Evolutionary conservation across 768 basidiomycete species (phyloP), one percentile per base, ranked within the genome.

Genomic region (Pleurotus salmoneostramineus): DNA sequence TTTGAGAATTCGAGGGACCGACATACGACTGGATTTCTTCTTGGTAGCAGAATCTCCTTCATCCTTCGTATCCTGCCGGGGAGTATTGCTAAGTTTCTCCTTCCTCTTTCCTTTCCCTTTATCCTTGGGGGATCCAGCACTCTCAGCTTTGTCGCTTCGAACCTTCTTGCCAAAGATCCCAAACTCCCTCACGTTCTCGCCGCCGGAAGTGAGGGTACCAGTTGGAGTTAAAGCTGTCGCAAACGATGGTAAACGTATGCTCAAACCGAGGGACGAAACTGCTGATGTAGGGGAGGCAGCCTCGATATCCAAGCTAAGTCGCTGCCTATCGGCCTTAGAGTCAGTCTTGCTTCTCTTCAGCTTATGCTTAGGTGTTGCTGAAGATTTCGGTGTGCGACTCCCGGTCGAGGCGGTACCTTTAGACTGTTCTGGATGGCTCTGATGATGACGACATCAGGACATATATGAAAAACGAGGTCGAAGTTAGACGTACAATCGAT

Each of bases 11-110:
- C 43, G 60, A 37, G 32, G 57, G 6, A 57, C 49, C 3, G n/a
- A 52, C 27, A 37, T 61, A 44, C 50, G 45, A 40, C 33, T 36
- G 46, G 69, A 65, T 45, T 59, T 56, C 52, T 61, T 68, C 17
- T 56, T 42, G 50, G 64, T 69, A 47, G 66, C 67, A 36, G 60
- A 61, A 69, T 62, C 50, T 63, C 66, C 7, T 67, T 65, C 55
- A 62, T 66, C 61, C 63, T 66, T 40, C 66, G 67, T 5, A 56
- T 35, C 46, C 64, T 37, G 57, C 57, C 15, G 12, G 14, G 6
- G 8, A 17, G 44, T 6, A 11, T 65, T 40, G 63, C 46, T 66
- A 63, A 42, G n/a, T 40, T 40, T 68, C 62, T 10, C 66, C 50
- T 63, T 64, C 21, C 50, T 46, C 27, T 62, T 64, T 3, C 36